Conservation (phyloP, 1,139 yeast genomes). For the Candida buenavistaensis region DNA sequence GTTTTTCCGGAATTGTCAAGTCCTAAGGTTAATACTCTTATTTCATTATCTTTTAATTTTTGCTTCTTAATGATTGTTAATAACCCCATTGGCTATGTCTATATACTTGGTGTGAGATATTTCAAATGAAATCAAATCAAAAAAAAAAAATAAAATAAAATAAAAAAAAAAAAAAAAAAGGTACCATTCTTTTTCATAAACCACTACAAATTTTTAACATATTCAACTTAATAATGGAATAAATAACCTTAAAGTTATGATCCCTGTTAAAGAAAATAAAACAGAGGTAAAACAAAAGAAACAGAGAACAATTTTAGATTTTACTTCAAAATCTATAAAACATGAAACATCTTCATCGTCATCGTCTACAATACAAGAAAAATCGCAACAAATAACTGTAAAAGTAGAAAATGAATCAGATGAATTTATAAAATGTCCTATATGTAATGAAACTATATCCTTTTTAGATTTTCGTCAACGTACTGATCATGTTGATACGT, state of each 20-base stretch:
- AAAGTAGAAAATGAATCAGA: slow-evolving; percentile 11
- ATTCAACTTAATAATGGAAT: too few relatives aligned
- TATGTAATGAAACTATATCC: slow-evolving; percentile 16
- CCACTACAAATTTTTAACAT: too few relatives aligned
- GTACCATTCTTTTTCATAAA: too few relatives aligned
- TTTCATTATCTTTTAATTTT: slow-evolving; percentile 74
- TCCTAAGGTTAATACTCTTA: slow-evolving; percentile 75
- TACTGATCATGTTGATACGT: slow-evolving; percentile 59
- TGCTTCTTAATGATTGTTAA: slow-evolving; percentile 80
- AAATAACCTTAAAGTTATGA: slow-evolving; percentile 1
- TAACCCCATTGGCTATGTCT: too few relatives aligned
- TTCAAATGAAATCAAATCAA: too few relatives aligned
- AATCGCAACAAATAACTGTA: background rate
- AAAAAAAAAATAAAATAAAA: too few relatives aligned
- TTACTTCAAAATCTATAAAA: background rate
- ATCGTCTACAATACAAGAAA: background rate
- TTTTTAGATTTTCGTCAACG: slow-evolving; percentile 34
- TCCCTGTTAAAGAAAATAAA: slow-evolving; percentile 2
- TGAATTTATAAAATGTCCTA: slow-evolving; percentile 17
- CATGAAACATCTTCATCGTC: too few relatives aligned
- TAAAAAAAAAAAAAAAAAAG: too few relatives aligned
- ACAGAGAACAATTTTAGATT: background rate
- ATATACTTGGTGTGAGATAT: too few relatives aligned
- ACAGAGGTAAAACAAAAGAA: slow-evolving; percentile 1
- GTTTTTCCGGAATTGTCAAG: slow-evolving; percentile 91